A percentile compares a stretch with the other conserved stretches of the same genome.
Evolutionary conservation across 164 flowering plant genomes (phyloP).

Genomic region (Cinnamomum micranthum): DNA sequence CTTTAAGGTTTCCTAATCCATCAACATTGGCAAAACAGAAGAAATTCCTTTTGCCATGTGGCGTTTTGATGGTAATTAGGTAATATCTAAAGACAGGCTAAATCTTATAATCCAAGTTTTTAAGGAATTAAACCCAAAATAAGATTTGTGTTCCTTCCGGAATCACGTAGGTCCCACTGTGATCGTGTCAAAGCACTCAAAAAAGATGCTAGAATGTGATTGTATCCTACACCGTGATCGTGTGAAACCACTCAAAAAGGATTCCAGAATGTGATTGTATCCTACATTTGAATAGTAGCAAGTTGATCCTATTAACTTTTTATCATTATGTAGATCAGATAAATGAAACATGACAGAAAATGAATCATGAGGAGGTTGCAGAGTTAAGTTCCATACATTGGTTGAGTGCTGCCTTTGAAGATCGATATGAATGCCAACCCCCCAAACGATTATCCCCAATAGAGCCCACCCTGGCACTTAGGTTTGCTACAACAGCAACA

Average conservation of each 20-base stretch:
- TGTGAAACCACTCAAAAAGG: too few relatives aligned
- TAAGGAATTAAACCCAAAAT: too few relatives aligned
- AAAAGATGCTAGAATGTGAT: background rate
- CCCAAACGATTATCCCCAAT: conserved; percentile 85
- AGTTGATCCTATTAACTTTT: too few relatives aligned
- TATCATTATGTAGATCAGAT: too few relatives aligned
- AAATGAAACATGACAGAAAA: background rate
- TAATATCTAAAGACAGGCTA: too few relatives aligned
- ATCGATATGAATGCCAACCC: conserved; percentile 97
- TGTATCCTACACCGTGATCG: background rate
- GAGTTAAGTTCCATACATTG: conserved; percentile 49
- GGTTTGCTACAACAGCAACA: conserved; percentile 73
- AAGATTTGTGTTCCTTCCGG: too few relatives aligned
- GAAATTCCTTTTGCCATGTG: too few relatives aligned
- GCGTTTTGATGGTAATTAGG: too few relatives aligned
- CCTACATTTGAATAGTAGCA: background rate
- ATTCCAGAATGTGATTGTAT: background rate
- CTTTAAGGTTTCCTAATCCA: too few relatives aligned
- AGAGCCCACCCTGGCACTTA: conserved; percentile 96
- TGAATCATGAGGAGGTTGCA: background rate
- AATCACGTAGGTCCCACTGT: background rate
- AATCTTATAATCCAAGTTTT: too few relatives aligned
- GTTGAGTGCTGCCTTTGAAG: conserved; percentile 91
- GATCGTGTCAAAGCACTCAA: too few relatives aligned
- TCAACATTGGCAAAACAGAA: too few relatives aligned